Conservation (phyloP, 306 rosid genomes). For the Vigna unguiculata region DNA sequence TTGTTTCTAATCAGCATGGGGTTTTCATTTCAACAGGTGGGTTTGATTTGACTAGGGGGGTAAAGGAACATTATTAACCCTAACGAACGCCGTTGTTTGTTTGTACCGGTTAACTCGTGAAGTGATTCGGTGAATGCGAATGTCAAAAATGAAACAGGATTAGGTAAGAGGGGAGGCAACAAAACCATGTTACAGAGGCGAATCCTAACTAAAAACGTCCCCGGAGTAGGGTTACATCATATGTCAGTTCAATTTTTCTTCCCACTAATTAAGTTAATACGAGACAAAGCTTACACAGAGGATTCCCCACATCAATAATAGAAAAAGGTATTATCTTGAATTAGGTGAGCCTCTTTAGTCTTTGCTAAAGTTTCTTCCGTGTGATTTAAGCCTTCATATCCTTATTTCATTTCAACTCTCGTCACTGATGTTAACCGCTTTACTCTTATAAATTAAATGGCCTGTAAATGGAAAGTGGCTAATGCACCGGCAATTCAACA, state of each 20-base stretch:
- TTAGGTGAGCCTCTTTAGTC: slow-evolving; percentile 25
- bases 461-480: not conserved
- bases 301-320: slow-evolving; percentile 44
- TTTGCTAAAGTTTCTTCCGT: slow-evolving; percentile 36
- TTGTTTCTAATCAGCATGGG: not conserved
- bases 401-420: slow-evolving; percentile 17
- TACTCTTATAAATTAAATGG: not conserved
- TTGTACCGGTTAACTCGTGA: not conserved
- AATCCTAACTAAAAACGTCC: slow-evolving; percentile 48
- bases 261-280: slow-evolving; percentile 36
- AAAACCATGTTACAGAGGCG: slow-evolving; percentile 32
- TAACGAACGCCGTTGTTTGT: too few relatives aligned
- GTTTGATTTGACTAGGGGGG: slow-evolving; percentile 25
- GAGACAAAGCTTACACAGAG: slow-evolving; percentile 31
- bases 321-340: slow-evolving; percentile 29
- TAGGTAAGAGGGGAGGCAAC: slow-evolving; percentile 7
- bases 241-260: slow-evolving; percentile 39
- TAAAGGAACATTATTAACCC: too few relatives aligned
- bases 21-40: slow-evolving; percentile 11
- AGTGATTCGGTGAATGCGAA: slow-evolving; percentile 8
- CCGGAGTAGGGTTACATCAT: slow-evolving; percentile 38
- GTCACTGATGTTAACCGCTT: not conserved
- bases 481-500: slow-evolving; percentile 9
- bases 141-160: slow-evolving; percentile 6
- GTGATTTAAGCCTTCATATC: slow-evolving; percentile 18